A percentile compares a stretch with the other conserved stretches of the same genome.
Evolutionary conservation across 306 rosid species (phyloP).

Genomic region (Mucuna pruriens): DNA sequence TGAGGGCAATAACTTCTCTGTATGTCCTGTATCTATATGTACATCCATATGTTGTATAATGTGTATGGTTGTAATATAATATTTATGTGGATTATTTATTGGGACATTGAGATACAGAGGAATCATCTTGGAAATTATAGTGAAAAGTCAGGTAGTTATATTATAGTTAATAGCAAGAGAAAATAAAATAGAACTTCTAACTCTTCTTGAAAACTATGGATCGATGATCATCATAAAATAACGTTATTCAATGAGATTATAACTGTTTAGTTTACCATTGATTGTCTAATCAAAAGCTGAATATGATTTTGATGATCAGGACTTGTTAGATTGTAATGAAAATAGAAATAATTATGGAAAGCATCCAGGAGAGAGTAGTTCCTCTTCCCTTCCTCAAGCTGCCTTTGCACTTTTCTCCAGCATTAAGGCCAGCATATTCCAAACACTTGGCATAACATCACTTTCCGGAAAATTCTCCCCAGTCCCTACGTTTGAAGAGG

Average conservation of each 20-base stretch:
- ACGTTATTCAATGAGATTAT: background rate
- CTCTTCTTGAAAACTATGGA: conserved; percentile 17
- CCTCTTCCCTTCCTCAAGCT: conserved; percentile 73
- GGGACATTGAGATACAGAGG: conserved; percentile 3
- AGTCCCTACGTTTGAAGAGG: conserved; percentile 56
- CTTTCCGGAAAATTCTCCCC: conserved; percentile 49
- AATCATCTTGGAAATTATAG: conserved; percentile 10
- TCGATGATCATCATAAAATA: conserved; percentile 10
- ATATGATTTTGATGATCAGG: conserved; percentile 53
- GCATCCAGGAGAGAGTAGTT: conserved; percentile 58
- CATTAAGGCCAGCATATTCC: conserved; percentile 62
- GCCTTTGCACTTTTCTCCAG: conserved; percentile 72
- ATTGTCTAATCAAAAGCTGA: conserved; percentile 38
- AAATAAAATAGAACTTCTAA: conserved; percentile 9
- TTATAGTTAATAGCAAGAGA: conserved; percentile 22
- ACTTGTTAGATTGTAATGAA: conserved; percentile 42
- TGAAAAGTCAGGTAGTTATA: background rate
- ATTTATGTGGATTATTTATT: background rate
- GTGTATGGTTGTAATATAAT: background rate
- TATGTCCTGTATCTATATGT: background rate
- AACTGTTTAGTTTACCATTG: conserved; percentile 21
- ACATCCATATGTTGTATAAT: conserved; percentile 1
- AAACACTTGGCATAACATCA: conserved; percentile 60
- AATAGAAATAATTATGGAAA: conserved; percentile 46
- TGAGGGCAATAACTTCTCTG: conserved; percentile 41